Conservation (phyloP, 2,329 filamentous ascomycete species). For the Penicillium janthinellum region DNA sequence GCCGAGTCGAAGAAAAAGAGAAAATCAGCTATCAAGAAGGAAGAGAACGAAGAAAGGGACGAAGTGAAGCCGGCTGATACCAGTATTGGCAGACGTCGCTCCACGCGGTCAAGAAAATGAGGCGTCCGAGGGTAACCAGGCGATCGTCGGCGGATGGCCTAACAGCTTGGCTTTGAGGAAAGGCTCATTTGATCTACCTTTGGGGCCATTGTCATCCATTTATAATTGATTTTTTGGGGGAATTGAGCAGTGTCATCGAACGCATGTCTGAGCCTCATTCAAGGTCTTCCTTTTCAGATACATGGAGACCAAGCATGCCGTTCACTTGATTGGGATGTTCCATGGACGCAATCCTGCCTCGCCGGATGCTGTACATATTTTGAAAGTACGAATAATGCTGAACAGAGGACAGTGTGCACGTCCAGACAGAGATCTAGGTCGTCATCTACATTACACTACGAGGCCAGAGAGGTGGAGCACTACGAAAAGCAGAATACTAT, state of each 20-base stretch:
- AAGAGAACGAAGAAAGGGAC: conserved; percentile 28
- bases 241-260: too few species aligned
- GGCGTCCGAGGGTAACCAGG: background rate
- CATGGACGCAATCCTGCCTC: too few species aligned
- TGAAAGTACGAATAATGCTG: too few species aligned
- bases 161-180: too few species aligned
- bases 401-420: background rate
- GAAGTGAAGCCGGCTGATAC: conserved; percentile 19
- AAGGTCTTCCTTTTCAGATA: too few species aligned
- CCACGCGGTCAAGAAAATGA: conserved; percentile 30
- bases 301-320: too few species aligned
- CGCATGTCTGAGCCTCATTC: too few species aligned
- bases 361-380: too few species aligned
- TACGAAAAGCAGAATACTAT: background rate
- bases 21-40: conserved; percentile 26
- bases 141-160: background rate
- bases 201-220: too few species aligned
- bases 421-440: background rate
- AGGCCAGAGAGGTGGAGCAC: background rate
- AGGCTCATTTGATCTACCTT: too few species aligned
- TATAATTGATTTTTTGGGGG: too few species aligned
- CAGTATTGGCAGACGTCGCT: conserved; percentile 30
- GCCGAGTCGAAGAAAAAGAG: conserved; percentile 27
- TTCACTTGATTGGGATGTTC: too few species aligned
- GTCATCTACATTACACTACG: background rate